phyloP scores from a whole-genome alignment of 2,329 filamentous ascomycete species.

The Zarea fungicola region DNA sequence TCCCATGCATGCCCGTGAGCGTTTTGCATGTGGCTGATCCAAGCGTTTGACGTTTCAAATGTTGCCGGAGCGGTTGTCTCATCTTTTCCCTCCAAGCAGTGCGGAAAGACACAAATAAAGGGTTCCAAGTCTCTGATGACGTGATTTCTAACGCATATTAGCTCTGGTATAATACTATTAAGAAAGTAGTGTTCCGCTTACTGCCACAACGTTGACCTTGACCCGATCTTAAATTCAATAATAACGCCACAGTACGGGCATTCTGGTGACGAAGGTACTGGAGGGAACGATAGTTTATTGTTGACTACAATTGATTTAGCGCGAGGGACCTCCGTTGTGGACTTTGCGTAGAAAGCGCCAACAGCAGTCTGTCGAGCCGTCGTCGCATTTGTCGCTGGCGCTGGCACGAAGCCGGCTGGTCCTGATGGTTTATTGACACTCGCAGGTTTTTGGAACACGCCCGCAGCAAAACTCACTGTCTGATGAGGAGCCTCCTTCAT shows the following conservation, averaged over 20 bases:
- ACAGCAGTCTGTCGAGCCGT: slow-evolving; percentile 21
- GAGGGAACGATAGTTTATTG: slow-evolving; percentile 19
- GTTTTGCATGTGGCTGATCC: slow-evolving; percentile 21
- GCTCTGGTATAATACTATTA: neutral
- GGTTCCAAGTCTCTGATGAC: slow-evolving; percentile 18
- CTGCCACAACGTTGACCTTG: slow-evolving; percentile 15
- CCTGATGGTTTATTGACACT: slow-evolving; percentile 2
- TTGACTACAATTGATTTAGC: slow-evolving; percentile 20
- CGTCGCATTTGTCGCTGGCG: slow-evolving; percentile 17
- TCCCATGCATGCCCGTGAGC: slow-evolving; percentile 25
- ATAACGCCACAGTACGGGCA: slow-evolving; percentile 20
- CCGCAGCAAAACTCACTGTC: slow-evolving; percentile 14
- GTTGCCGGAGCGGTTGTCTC: slow-evolving; percentile 13
- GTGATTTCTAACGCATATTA: slow-evolving; percentile 15
- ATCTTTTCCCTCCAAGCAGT: slow-evolving; percentile 12
- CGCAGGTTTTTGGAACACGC: slow-evolving; percentile 10
- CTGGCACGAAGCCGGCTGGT: slow-evolving; percentile 1
- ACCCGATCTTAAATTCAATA: slow-evolving; percentile 14
- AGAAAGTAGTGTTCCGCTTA: slow-evolving; percentile 7
- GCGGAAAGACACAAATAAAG: slow-evolving; percentile 15
- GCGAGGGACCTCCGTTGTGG: slow-evolving; percentile 17
- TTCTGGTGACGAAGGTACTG: slow-evolving; percentile 13
- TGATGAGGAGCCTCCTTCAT: slow-evolving; percentile 11
- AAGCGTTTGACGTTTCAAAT: slow-evolving; percentile 20
- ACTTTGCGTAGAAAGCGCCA: slow-evolving; percentile 17